phyloP scores from a whole-genome alignment of 345 rosid species.

The Populus alba region DNA sequence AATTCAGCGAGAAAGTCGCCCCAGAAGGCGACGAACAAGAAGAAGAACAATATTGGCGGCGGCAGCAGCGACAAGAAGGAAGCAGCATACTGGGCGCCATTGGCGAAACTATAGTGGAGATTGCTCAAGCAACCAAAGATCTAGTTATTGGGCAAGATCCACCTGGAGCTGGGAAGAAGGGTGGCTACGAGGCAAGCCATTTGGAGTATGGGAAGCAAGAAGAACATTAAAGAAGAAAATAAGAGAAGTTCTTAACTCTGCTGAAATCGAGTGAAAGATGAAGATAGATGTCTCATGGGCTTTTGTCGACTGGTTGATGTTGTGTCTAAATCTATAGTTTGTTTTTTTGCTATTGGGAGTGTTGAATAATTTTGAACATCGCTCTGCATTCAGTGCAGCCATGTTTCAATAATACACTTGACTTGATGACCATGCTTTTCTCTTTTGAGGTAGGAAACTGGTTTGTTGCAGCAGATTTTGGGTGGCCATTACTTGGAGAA shows the following conservation, averaged over 20 bases:
- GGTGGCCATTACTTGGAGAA: too few relatives aligned
- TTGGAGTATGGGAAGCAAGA: not conserved
- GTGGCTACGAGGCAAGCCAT: not conserved
- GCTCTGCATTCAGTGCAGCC: too few relatives aligned
- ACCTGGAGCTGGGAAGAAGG: conserved; percentile 1
- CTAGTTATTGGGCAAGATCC: conserved; percentile 35
- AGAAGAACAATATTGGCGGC: not conserved
- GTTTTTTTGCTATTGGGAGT: too few relatives aligned
- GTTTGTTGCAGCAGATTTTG: not conserved
- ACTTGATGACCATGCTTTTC: too few relatives aligned
- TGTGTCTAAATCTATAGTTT: too few relatives aligned
- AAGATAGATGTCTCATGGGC: too few relatives aligned
- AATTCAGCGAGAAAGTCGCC: not conserved
- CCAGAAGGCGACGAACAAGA: not conserved
- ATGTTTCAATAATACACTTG: too few relatives aligned
- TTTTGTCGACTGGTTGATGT: too few relatives aligned
- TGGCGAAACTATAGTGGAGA: conserved; percentile 74
- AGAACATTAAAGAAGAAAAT: not conserved
- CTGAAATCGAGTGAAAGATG: too few relatives aligned
- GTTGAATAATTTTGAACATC: too few relatives aligned
- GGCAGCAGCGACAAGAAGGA: conserved; percentile 11
- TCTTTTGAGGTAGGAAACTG: not conserved
- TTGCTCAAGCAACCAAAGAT: conserved; percentile 59
- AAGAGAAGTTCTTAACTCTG: too few relatives aligned
- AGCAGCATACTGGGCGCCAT: conserved; percentile 56